Conservation (phyloP, 768 basidiomycete species). For the Lepiota subincarnata region DNA sequence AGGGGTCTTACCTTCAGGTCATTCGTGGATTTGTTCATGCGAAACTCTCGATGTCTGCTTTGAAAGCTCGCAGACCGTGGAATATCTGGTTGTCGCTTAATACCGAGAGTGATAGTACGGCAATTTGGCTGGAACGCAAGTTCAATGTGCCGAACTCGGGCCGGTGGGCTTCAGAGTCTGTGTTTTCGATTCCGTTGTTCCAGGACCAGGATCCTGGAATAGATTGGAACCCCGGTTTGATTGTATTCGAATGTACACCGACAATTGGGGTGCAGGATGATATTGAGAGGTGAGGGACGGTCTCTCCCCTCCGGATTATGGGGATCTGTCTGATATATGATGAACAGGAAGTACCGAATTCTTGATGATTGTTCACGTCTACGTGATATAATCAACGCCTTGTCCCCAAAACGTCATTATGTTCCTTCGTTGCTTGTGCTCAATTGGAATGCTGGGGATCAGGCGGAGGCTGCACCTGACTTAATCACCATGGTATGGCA, state of each 20-base stretch:
- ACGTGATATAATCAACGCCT: constrained; percentile 53
- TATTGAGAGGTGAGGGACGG: constrained; percentile 52
- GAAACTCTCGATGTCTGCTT: constrained; percentile 9
- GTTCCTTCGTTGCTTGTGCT: constrained; percentile 59
- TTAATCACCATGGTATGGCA: constrained; percentile 53
- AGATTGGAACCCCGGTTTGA: constrained; percentile 53
- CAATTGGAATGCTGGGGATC: constrained; percentile 48
- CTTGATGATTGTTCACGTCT: constrained; percentile 72
- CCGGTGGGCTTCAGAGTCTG: constrained; percentile 50
- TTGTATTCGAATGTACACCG: constrained; percentile 76
- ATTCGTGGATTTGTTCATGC: constrained; percentile 36
- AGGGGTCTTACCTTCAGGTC: constrained; percentile 60
- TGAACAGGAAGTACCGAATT: constrained; percentile 58
- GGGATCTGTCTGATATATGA: constrained; percentile 2
- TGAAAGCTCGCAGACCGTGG: constrained; percentile 41
- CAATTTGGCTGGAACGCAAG: constrained; percentile 77
- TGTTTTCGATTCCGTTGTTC: constrained; percentile 58
- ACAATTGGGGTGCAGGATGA: constrained; percentile 58
- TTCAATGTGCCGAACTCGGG: constrained; percentile 67
- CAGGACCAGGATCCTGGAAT: constrained; percentile 16
- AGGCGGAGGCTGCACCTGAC: constrained; percentile 39
- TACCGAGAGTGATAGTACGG: constrained; percentile 67
- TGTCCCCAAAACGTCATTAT: constrained; percentile 56
- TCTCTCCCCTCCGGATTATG: background rate
- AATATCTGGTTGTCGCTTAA: constrained; percentile 73